phyloP scores from a whole-genome alignment of 495 filamentous ascomycete species.

The Tuber indicum region DNA sequence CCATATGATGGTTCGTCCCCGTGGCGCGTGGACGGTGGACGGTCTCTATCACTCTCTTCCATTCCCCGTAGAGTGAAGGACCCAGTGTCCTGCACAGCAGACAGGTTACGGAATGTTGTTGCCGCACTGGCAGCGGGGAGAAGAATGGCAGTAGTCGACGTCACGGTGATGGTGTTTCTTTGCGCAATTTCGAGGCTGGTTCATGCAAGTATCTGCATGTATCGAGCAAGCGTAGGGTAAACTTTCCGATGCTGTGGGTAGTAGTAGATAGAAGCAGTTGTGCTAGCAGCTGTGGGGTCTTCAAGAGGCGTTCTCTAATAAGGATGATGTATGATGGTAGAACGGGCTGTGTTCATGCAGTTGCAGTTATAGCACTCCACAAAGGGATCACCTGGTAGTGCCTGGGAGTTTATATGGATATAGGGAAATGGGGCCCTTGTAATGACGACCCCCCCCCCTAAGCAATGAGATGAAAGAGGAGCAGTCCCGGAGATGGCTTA shows the following conservation, averaged over 20 bases:
- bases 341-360: slow-evolving; percentile 22
- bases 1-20: slow-evolving; percentile 39
- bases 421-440: slow-evolving; percentile 30
- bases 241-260: slow-evolving; percentile 8
- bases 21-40: slow-evolving; percentile 39
- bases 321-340: slow-evolving; percentile 13
- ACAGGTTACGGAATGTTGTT: slow-evolving; percentile 36
- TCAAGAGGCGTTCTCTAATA: slow-evolving; percentile 19
- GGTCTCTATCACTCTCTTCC: slow-evolving; percentile 42
- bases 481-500: slow-evolving; percentile 24
- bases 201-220: slow-evolving; percentile 39
- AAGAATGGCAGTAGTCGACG: slow-evolving; percentile 38
- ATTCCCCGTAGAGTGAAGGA: slow-evolving; percentile 41
- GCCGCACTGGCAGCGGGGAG: slow-evolving; percentile 36
- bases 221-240: slow-evolving; percentile 17
- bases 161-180: slow-evolving; percentile 38
- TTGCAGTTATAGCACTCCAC: slow-evolving; percentile 13
- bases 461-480: slow-evolving; percentile 22
- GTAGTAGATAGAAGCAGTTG: slow-evolving; percentile 10
- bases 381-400: slow-evolving; percentile 31
- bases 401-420: slow-evolving; percentile 40
- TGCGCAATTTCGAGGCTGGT: slow-evolving; percentile 27
- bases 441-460: slow-evolving; percentile 34
- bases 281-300: slow-evolving; percentile 1
- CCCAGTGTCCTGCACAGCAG: slow-evolving; percentile 35